A percentile compares a stretch with the other conserved stretches of the same genome.
phyloP scores from a whole-genome alignment of 2,329 filamentous ascomycete genomes.

The Phyllosticta citribraziliensis region DNA sequence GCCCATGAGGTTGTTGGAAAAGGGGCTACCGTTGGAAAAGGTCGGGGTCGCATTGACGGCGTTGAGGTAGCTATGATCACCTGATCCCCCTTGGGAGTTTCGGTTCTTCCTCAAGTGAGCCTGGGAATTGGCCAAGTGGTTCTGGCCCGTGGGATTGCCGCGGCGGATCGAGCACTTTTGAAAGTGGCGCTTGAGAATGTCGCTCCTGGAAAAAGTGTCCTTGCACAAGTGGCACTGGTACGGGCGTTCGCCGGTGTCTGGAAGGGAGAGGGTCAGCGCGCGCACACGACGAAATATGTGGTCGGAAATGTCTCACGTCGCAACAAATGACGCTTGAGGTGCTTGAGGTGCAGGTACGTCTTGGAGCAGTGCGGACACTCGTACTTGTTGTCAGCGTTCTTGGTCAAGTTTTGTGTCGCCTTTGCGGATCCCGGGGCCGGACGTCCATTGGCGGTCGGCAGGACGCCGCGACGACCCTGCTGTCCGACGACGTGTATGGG shows the following conservation, averaged over 20 bases:
- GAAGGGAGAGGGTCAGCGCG: conserved; percentile 16
- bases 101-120: conserved; percentile 69
- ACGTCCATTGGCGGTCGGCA: conserved; percentile 81
- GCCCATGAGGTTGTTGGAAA: conserved; percentile 14
- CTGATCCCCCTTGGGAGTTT: conserved; percentile 18
- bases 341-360: conserved; percentile 94
- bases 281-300: background rate
- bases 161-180: conserved; percentile 96
- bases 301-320: conserved; percentile 60
- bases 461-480: conserved; percentile 80
- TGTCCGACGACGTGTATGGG: conserved; percentile 91
- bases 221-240: conserved; percentile 98
- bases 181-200: conserved; percentile 97
- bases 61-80: conserved; percentile 22
- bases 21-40: conserved; percentile 5
- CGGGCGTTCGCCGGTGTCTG: conserved; percentile 93
- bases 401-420: conserved; percentile 76
- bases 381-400: conserved; percentile 96
- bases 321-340: conserved; percentile 89
- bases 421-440: conserved; percentile 72
- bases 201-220: conserved; percentile 94
- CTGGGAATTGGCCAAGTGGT: conserved; percentile 86
- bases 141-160: conserved; percentile 90
- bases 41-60: conserved; percentile 6
- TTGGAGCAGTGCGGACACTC: conserved; percentile 97